A percentile compares a stretch with the other conserved stretches of the same genome.
Conservation (phyloP, 805 yeast genomes). For the Candida dajiaensis region DNA sequence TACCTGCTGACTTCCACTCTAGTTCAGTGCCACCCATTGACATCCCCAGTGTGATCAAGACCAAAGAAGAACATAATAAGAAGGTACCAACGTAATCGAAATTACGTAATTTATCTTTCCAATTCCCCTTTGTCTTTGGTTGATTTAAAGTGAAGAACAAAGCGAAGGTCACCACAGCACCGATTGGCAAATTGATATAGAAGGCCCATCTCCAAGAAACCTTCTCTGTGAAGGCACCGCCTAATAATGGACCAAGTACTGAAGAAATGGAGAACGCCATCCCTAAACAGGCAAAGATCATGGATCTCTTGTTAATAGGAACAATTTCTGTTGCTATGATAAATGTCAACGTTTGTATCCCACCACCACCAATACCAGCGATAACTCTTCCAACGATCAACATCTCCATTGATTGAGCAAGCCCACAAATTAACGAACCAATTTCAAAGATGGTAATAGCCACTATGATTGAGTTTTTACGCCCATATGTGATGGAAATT, state of each 20-base stretch:
- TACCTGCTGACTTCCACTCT: constrained; percentile 52
- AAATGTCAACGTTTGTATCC: constrained; percentile 49
- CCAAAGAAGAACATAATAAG: constrained; percentile 36
- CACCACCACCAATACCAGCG: constrained; percentile 68
- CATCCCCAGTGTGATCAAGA: constrained; percentile 41
- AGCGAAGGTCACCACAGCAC: constrained; percentile 41
- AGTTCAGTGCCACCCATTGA: constrained; percentile 49
- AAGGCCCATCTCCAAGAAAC: constrained; percentile 77
- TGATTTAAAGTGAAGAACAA: constrained; percentile 40
- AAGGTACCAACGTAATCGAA: constrained; percentile 48
- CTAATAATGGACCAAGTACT: constrained; percentile 58
- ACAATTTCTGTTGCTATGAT: constrained; percentile 49
- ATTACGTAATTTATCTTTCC: constrained; percentile 31
- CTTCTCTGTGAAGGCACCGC: constrained; percentile 56
- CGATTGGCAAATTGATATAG: constrained; percentile 62
- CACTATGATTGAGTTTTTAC: constrained; percentile 42
- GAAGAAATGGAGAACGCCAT: constrained; percentile 41
- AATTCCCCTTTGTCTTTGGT: constrained; percentile 36
- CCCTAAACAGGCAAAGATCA: constrained; percentile 19
- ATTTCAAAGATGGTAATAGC: constrained; percentile 29
- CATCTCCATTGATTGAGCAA: constrained; percentile 47
- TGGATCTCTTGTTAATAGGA: constrained; percentile 22
- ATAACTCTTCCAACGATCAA: constrained; percentile 66
- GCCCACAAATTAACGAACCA: constrained; percentile 51
- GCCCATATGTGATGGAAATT: constrained; percentile 49